phyloP scores from a whole-genome alignment of 345 rosid genomes.

The Lumnitzera littorea region DNA sequence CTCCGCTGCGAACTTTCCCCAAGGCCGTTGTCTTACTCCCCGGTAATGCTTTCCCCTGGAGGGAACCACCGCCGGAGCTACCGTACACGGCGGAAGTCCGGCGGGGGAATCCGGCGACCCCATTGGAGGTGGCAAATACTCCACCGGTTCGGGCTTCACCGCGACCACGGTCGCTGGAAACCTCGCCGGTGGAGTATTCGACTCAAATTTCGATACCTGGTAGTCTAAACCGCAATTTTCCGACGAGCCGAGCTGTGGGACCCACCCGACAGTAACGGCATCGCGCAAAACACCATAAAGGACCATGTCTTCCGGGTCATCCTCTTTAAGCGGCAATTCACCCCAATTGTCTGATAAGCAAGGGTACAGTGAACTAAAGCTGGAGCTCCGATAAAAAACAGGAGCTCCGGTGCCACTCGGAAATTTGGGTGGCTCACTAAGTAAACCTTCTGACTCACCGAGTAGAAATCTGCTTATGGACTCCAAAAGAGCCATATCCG shows the following conservation, averaged over 20 bases:
- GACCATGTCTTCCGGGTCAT: conserved; percentile 87
- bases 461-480: conserved; percentile 45
- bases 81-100: conserved; percentile 11
- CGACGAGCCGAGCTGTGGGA: conserved; percentile 34
- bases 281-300: conserved; percentile 64
- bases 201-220: background rate
- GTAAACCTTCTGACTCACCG: conserved; percentile 30
- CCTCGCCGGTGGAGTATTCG: background rate
- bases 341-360: conserved; percentile 95
- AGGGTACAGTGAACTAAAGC: conserved; percentile 61
- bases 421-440: conserved; percentile 4
- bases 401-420: conserved; percentile 24
- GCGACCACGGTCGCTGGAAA: conserved; percentile 19
- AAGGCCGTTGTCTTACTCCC: conserved; percentile 96
- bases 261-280: conserved; percentile 75
- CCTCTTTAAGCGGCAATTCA: conserved; percentile 66
- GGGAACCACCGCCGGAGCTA: conserved; percentile 21
- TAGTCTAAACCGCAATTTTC: background rate
- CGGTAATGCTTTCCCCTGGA: conserved; percentile 74
- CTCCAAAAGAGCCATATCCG: conserved; percentile 48
- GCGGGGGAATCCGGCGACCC: conserved; percentile 1
- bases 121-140: conserved; percentile 5
- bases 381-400: conserved; percentile 45
- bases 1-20: conserved; percentile 99
- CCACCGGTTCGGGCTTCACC: conserved; percentile 37